Percentiles rank a stretch among this genome's conserved stretches.
phyloP scores from a whole-genome alignment of 139 green algal genomes.

The Chlorella sp. region DNA sequence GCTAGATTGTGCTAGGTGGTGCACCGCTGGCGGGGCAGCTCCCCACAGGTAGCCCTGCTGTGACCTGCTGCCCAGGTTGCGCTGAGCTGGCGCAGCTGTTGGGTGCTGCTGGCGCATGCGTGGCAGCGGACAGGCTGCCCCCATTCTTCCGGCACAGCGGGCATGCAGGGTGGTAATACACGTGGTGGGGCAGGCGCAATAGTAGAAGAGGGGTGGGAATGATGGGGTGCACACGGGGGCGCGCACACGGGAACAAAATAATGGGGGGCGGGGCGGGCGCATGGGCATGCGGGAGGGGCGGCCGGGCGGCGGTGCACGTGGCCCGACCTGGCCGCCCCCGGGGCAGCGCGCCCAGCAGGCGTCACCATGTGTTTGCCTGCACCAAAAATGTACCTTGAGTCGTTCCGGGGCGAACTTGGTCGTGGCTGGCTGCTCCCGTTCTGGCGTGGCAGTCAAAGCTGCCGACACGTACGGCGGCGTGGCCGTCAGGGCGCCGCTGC shows the following conservation, averaged over 20 bases:
- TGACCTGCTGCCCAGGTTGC: too few relatives aligned
- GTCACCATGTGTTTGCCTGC: too few relatives aligned
- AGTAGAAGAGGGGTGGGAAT: background rate
- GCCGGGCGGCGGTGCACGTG: background rate
- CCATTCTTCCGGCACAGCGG: background rate
- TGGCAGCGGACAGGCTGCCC: too few relatives aligned
- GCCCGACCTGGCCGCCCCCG: background rate
- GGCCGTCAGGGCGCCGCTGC: background rate
- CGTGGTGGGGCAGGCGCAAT: slow-evolving; percentile 1
- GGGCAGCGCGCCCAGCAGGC: too few relatives aligned
- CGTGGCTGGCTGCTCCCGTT: slow-evolving; percentile 15
- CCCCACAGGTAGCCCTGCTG: too few relatives aligned
- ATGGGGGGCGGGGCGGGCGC: slow-evolving; percentile 7
- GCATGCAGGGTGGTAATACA: slow-evolving; percentile 8
- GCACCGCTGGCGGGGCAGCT: too few relatives aligned
- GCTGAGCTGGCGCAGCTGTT: too few relatives aligned
- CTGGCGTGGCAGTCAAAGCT: background rate
- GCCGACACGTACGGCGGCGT: slow-evolving; percentile 3
- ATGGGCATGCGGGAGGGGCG: background rate
- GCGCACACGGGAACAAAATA: slow-evolving; percentile 9
- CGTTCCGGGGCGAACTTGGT: slow-evolving; percentile 14
- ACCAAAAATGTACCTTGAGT: slow-evolving; percentile 32
- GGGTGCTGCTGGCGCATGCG: background rate
- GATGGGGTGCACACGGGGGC: background rate
- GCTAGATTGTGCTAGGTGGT: too few relatives aligned